Conservation (phyloP, 495 filamentous ascomycete species). For the Hypoxylon rickii region DNA sequence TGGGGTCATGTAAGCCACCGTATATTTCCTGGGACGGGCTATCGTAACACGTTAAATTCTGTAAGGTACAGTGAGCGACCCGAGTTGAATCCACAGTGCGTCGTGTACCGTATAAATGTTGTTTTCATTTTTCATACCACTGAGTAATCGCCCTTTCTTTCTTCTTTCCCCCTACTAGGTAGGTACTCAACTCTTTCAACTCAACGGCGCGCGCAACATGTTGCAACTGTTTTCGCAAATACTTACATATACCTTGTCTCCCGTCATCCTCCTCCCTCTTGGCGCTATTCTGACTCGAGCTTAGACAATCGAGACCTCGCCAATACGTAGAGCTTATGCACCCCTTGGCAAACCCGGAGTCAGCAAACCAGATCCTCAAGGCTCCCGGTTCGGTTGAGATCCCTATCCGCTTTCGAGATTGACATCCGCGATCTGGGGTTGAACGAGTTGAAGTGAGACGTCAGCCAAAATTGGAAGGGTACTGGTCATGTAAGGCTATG, state of each 20-base stretch:
- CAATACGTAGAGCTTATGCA: slow-evolving; percentile 9
- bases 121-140: not conserved
- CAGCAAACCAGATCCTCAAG: slow-evolving; percentile 15
- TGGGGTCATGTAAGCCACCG: slow-evolving; percentile 3
- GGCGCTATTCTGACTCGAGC: not conserved
- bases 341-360: slow-evolving; percentile 19
- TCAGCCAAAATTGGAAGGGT: slow-evolving; percentile 24
- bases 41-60: too few relatives aligned
- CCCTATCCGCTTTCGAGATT: slow-evolving; percentile 23
- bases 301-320: slow-evolving; percentile 2
- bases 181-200: not conserved
- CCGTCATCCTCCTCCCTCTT: slow-evolving; percentile 2
- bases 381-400: slow-evolving; percentile 30
- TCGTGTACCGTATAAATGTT: slow-evolving; percentile 6
- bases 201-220: slow-evolving; percentile 12
- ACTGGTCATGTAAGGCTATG: slow-evolving; percentile 27
- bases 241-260: slow-evolving; percentile 4
- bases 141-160: too few relatives aligned
- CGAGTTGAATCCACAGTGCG: slow-evolving; percentile 3
- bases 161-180: too few relatives aligned
- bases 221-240: slow-evolving; percentile 8
- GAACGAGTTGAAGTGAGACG: slow-evolving; percentile 20
- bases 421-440: slow-evolving; percentile 29
- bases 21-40: not conserved
- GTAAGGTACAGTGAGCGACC: not conserved